These are phyloP conservation scores for Panicum hallii DNA, from an alignment of 202 grass and related monocot genomes.

Conservation along the genomic window DNA sequence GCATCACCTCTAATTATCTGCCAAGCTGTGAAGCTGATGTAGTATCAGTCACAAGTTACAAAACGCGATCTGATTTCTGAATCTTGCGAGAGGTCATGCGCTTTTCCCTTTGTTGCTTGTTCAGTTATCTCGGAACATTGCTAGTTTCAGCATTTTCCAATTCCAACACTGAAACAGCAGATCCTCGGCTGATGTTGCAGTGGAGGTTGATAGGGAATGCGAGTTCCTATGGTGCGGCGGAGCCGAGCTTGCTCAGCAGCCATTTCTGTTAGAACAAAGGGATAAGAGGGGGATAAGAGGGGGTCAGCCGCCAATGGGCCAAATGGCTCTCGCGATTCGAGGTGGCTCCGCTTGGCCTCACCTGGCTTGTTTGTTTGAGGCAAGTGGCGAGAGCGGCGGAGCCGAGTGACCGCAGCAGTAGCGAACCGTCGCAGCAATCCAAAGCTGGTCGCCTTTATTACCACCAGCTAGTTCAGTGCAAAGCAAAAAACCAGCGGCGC, in stretches of 20 bases:
- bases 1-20: too few relatives aligned
- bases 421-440: conserved; percentile 24
- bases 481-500: conserved; percentile 41
- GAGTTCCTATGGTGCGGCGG: too few relatives aligned
- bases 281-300: not conserved
- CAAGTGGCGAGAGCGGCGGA: not conserved
- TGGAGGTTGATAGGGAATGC: not conserved
- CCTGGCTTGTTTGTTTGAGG: not conserved
- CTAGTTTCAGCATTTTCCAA: not conserved
- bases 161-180: too few relatives aligned
- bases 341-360: not conserved
- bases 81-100: too few relatives aligned
- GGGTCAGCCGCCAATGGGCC: not conserved
- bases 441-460: not conserved
- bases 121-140: not conserved
- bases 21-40: too few relatives aligned
- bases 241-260: not conserved
- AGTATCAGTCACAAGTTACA: too few relatives aligned
- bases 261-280: not conserved
- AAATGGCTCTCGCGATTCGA: not conserved
- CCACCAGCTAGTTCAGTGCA: not conserved
- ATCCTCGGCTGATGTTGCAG: not conserved
- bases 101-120: too few relatives aligned
- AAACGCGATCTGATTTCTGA: too few relatives aligned
- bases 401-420: conserved; percentile 23